Conservation (phyloP, 2,329 filamentous ascomycete genomes). For the Pseudodiploospora longispora region DNA sequence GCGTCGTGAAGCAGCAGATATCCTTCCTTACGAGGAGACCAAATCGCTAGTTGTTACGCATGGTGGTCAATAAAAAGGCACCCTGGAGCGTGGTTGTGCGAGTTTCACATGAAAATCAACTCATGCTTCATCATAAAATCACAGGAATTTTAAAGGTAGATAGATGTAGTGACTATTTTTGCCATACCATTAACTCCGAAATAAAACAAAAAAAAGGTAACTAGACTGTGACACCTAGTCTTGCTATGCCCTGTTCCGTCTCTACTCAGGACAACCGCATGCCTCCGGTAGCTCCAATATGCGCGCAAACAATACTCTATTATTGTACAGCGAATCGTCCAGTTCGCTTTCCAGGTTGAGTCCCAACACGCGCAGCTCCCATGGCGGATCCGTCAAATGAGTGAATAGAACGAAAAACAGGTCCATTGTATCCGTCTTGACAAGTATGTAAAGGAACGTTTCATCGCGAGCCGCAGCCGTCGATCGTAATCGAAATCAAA, state of each 20-base stretch:
- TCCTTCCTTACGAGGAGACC: too few relatives aligned
- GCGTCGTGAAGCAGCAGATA: too few relatives aligned
- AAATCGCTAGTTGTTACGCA: too few relatives aligned
- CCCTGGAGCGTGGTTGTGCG: too few relatives aligned
- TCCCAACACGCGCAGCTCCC: constrained; percentile 10
- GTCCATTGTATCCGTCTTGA: constrained; percentile 2
- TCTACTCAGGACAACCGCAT: constrained; percentile 1
- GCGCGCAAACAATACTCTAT: constrained; percentile 19
- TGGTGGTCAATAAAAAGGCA: too few relatives aligned
- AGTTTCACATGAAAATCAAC: too few relatives aligned
- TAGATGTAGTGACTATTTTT: neutral
- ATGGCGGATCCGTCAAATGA: constrained; percentile 8
- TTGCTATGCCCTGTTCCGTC: constrained; percentile 2
- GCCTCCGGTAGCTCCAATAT: constrained; percentile 7
- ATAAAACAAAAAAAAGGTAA: neutral
- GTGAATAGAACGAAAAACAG: neutral
- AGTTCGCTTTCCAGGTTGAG: constrained; percentile 5
- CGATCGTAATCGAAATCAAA: constrained; percentile 4
- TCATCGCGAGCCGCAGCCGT: constrained; percentile 4
- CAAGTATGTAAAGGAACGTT: constrained; percentile 6
- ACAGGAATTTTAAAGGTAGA: too few relatives aligned
- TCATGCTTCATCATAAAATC: too few relatives aligned
- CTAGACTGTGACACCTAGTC: constrained; percentile 5
- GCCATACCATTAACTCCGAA: constrained; percentile 8
- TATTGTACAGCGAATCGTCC: constrained; percentile 19